Base-by-base conservation (phyloP, 192 early-diverging fungal genomes). In the Podila horticola region DNA sequence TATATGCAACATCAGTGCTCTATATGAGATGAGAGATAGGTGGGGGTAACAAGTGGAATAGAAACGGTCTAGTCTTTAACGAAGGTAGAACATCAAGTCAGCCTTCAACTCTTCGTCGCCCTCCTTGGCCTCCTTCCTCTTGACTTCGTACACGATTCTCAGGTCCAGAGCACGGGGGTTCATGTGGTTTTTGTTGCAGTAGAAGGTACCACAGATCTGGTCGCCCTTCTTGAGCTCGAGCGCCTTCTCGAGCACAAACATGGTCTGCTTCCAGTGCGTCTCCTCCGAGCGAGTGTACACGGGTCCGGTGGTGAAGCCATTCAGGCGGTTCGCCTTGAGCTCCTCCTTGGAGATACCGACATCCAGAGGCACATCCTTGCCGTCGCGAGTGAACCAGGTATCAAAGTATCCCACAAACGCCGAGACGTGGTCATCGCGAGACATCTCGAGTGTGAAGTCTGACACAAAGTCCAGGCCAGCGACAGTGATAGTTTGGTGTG, bases 201-300 rank as follows among this genome's bases (percentile, higher is more conserved):
- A 81, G 66, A 81, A 81, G 2, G 76, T 81, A 30, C 77, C 77
- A 31, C 71, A 64, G 48, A 81, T 58, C 62, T 69, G 64, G 34
- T 81, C 77, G 2, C 77, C 84, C 81, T 79, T 79, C 62, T 79
- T 74, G 48, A 72, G 36, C 58, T 96, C 96, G 55, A 94, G 92
- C 59, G 89, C 84, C 67, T 92, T 62, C 92, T 88, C 36, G 88
- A 93, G 75, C 93, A 98, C 97, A 84, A 99, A 99, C 50, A 99
- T 96, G 30, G 98, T 99, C 87, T 99, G 98, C 86, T 99, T 98
- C 98, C 98, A 99, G 81, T 99, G 98, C n/a, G 98, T 99, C 88
- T 98, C 74, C 62, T 76, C 70, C 93, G 84, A 90, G 85, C 74
- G 89, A 85, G 73, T 94, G 90, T 7, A 95, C 92, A 36, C 97